These are phyloP conservation scores for Thielaviopsis populi DNA, from an alignment of 2,329 filamentous ascomycete species.

Conservation along the genomic window DNA sequence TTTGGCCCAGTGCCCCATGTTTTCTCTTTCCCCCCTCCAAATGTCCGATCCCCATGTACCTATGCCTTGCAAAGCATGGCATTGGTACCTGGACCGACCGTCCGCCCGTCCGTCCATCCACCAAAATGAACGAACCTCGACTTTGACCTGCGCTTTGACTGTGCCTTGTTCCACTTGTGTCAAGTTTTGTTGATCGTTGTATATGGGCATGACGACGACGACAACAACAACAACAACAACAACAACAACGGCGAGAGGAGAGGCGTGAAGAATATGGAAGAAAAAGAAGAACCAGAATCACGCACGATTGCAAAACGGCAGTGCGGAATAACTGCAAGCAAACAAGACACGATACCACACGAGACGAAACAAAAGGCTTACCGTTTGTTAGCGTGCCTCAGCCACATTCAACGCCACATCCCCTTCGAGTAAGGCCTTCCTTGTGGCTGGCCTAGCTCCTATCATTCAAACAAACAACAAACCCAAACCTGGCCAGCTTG, in stretches of 20 bases:
- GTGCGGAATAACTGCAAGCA: neutral
- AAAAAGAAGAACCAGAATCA: neutral
- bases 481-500: neutral
- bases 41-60: neutral
- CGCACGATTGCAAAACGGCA: neutral
- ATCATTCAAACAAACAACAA: neutral
- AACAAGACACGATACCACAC: too few relatives aligned
- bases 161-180: neutral
- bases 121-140: slow-evolving; percentile 1
- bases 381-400: neutral
- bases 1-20: neutral
- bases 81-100: slow-evolving; percentile 4
- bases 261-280: neutral
- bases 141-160: neutral
- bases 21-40: neutral
- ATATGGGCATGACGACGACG: slow-evolving; percentile 4
- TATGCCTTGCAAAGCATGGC: neutral
- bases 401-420: neutral
- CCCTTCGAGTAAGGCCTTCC: neutral
- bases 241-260: too few relatives aligned
- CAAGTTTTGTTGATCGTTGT: slow-evolving; percentile 3
- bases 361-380: too few relatives aligned
- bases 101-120: slow-evolving; percentile 1
- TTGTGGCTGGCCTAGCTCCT: neutral
- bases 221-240: too few relatives aligned